A percentile compares a stretch with the other conserved stretches of the same genome.
phyloP scores from a whole-genome alignment of 2,329 filamentous ascomycete genomes.

The Ascochyta viciae-villosae region DNA sequence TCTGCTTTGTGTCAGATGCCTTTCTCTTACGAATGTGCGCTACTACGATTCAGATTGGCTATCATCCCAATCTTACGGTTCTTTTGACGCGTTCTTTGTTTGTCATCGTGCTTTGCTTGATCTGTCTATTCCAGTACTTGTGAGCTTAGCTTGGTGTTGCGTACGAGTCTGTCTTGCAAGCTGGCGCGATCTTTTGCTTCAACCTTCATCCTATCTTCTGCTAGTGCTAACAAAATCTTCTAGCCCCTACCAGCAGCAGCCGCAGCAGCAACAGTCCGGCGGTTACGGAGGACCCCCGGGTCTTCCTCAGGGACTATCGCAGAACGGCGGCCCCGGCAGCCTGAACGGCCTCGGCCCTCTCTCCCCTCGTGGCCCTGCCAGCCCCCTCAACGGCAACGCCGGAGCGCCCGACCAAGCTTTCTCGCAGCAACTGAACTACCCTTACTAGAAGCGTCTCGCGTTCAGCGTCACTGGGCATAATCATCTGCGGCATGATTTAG shows the following conservation, averaged over 20 bases:
- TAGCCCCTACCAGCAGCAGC: constrained; percentile 19
- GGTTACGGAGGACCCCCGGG: constrained; percentile 15
- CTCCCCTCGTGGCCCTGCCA: constrained; percentile 16
- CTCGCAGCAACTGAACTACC: constrained; percentile 38
- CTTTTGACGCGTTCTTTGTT: constrained; percentile 37
- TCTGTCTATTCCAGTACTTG: constrained; percentile 22
- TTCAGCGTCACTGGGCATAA: constrained; percentile 19
- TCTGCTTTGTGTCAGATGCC: constrained; percentile 43
- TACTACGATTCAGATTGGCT: constrained; percentile 46
- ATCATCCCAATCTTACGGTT: constrained; percentile 46
- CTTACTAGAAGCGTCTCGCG: constrained; percentile 17
- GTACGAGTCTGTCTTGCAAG: constrained; percentile 1
- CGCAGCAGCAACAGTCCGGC: constrained; percentile 15
- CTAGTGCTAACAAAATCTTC: neutral
- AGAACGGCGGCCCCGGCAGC: constrained; percentile 16
- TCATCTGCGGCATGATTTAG: constrained; percentile 23
- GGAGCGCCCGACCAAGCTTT: constrained; percentile 45
- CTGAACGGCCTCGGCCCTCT: constrained; percentile 18
- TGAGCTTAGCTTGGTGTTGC: constrained; percentile 18
- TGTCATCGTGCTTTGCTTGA: constrained; percentile 33
- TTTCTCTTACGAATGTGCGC: constrained; percentile 35
- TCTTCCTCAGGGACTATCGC: constrained; percentile 17
- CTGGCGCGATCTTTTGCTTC: neutral
- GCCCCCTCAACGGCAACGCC: constrained; percentile 38
- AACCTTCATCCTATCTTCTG: neutral